Percentiles rank a stretch among this genome's conserved stretches.
Conservation (phyloP, 352 stramenopile species). For the Phytophthora hibernalis region DNA sequence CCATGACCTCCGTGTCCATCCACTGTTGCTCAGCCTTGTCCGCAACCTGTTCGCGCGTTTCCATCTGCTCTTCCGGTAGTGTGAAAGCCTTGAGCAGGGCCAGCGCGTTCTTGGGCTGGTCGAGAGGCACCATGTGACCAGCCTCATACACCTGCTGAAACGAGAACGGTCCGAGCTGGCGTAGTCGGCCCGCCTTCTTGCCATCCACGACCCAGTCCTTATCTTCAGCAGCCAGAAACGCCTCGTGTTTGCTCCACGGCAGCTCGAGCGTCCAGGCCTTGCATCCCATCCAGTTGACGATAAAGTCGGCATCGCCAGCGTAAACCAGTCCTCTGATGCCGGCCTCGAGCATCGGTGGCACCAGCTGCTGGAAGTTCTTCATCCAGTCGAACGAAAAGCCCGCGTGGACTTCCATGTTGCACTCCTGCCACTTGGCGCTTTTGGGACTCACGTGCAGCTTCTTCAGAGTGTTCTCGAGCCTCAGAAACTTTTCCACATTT, state of each 20-base stretch:
- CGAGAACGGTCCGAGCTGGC: slow-evolving; percentile 73
- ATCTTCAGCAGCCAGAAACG: slow-evolving; percentile 60
- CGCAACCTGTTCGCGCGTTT: slow-evolving; percentile 20
- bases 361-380: slow-evolving; percentile 94
- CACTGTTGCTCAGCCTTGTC: slow-evolving; percentile 29
- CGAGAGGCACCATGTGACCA: slow-evolving; percentile 96
- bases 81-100: slow-evolving; percentile 95
- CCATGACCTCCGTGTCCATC: slow-evolving; percentile 34
- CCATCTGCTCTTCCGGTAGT: slow-evolving; percentile 40
- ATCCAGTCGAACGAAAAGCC: slow-evolving; percentile 97
- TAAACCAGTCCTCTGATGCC: slow-evolving; percentile 95
- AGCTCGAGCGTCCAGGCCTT: slow-evolving; percentile 95
- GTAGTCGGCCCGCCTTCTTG: slow-evolving; percentile 67
- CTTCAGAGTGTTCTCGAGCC: slow-evolving; percentile 78
- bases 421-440: slow-evolving; percentile 89
- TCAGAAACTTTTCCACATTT: slow-evolving; percentile 91
- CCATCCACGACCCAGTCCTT: slow-evolving; percentile 70
- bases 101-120: slow-evolving; percentile 95
- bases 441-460: slow-evolving; percentile 89
- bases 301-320: slow-evolving; percentile 97
- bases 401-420: slow-evolving; percentile 96
- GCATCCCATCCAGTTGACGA: slow-evolving; percentile 98
- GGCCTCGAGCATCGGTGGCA: slow-evolving; percentile 92
- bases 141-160: slow-evolving; percentile 97
- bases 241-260: slow-evolving; percentile 88